Conservation (phyloP, 495 filamentous ascomycete genomes). For the Physcia stellaris region DNA sequence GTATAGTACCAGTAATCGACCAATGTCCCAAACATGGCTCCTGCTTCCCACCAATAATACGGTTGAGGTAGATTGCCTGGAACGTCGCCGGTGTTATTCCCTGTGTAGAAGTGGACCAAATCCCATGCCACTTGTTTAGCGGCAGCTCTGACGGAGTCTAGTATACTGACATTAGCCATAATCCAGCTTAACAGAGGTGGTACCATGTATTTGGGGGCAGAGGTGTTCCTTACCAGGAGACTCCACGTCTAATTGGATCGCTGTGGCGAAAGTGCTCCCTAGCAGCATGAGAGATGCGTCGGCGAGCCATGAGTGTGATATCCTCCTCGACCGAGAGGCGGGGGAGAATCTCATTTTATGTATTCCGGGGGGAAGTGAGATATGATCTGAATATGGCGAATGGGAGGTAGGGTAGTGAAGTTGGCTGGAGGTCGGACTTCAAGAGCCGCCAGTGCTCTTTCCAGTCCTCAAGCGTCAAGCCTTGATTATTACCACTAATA, state of each 20-base stretch:
- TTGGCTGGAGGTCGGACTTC: too few relatives aligned
- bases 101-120: constrained; percentile 52
- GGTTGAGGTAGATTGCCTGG: constrained; percentile 62
- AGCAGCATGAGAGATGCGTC: background rate
- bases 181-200: background rate
- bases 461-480: too few relatives aligned
- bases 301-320: constrained; percentile 8
- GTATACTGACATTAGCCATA: too few relatives aligned
- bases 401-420: too few relatives aligned
- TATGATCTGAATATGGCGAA: too few relatives aligned
- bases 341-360: background rate
- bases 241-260: constrained; percentile 10
- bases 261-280: background rate
- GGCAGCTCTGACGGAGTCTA: constrained; percentile 35
- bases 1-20: constrained; percentile 81
- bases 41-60: constrained; percentile 78
- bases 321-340: background rate
- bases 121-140: constrained; percentile 27
- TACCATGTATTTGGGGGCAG: too few relatives aligned
- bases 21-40: constrained; percentile 60
- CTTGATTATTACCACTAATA: too few relatives aligned
- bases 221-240: constrained; percentile 12
- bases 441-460: too few relatives aligned
- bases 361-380: too few relatives aligned
- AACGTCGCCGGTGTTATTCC: constrained; percentile 52